A percentile compares a stretch with the other conserved stretches of the same genome.
Evolutionary conservation across 345 rosid species (phyloP).

Genomic region (Geranium brycei): DNA sequence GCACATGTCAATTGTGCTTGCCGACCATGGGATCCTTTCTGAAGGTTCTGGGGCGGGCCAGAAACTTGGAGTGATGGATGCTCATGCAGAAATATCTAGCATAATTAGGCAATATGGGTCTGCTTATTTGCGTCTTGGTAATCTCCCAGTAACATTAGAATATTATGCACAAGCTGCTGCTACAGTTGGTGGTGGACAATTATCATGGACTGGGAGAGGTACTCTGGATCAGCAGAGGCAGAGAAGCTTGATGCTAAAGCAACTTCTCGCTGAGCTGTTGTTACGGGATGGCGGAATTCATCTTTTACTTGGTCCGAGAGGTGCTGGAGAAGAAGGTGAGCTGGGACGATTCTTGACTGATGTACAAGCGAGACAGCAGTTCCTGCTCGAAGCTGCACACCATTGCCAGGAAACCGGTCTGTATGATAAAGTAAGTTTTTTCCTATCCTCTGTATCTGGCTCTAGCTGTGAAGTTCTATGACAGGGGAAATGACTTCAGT

Average conservation of each 20-base stretch:
- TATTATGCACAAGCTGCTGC: slow-evolving; percentile 98
- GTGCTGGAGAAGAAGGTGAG: slow-evolving; percentile 91
- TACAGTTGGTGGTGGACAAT: slow-evolving; percentile 81
- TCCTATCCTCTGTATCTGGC: neutral
- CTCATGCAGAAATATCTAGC: slow-evolving; percentile 79
- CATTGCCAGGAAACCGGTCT: slow-evolving; percentile 84
- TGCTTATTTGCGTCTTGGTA: slow-evolving; percentile 59
- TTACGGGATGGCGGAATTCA: slow-evolving; percentile 76
- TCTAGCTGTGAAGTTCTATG: too few relatives aligned
- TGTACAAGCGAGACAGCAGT: slow-evolving; percentile 52
- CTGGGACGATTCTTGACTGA: slow-evolving; percentile 61
- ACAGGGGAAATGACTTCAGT: too few relatives aligned
- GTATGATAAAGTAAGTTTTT: slow-evolving; percentile 65
- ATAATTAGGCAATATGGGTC: slow-evolving; percentile 89
- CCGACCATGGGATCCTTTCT: slow-evolving; percentile 66
- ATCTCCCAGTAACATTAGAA: slow-evolving; percentile 67
- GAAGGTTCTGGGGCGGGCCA: slow-evolving; percentile 56
- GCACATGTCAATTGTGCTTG: slow-evolving; percentile 67
- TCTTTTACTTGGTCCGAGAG: slow-evolving; percentile 73
- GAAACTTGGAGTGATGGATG: slow-evolving; percentile 76
- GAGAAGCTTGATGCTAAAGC: slow-evolving; percentile 75
- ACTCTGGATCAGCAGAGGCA: slow-evolving; percentile 78
- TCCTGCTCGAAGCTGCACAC: slow-evolving; percentile 76
- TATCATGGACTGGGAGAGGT: slow-evolving; percentile 78
- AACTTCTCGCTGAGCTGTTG: slow-evolving; percentile 76